A percentile compares a stretch with the other conserved stretches of the same genome.
phyloP scores from a whole-genome alignment of 345 rosid species.

The Laguncularia racemosa region DNA sequence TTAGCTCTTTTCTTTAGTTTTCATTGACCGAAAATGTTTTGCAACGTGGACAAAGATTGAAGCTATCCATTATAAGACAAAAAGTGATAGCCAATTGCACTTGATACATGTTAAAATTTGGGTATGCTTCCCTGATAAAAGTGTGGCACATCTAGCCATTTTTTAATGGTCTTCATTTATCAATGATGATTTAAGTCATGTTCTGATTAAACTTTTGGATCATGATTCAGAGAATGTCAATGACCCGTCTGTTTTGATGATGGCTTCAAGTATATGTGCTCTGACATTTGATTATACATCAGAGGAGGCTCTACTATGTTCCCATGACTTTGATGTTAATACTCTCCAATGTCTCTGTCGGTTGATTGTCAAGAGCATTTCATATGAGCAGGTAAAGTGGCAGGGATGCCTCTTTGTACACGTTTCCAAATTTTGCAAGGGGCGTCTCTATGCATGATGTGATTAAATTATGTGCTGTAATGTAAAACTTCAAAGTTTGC shows the following conservation, averaged over 20 bases:
- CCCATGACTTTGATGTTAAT: constrained; percentile 29
- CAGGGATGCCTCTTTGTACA: no score
- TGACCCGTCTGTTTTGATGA: constrained; percentile 46
- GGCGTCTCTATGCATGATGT: no score
- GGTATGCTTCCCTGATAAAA: no score
- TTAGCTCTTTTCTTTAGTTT: no score
- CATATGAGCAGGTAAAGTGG: constrained; percentile 35
- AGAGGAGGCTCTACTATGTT: constrained; percentile 58
- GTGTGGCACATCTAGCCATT: not conserved
- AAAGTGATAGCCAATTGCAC: no score
- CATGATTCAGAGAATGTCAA: constrained; percentile 32
- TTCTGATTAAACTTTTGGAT: constrained; percentile 2
- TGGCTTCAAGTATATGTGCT: constrained; percentile 79
- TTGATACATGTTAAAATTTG: no score
- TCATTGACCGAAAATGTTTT: no score
- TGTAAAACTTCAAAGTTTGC: not conserved
- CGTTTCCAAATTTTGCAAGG: no score
- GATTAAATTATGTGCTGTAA: no score
- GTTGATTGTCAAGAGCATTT: constrained; percentile 53
- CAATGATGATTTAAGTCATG: not conserved
- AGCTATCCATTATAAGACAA: no score
- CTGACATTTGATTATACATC: constrained; percentile 63
- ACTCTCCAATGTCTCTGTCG: constrained; percentile 30
- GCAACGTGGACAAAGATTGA: no score
- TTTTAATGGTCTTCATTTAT: not conserved